Evolutionary conservation across 2,329 filamentous ascomycete genomes (phyloP), one percentile per base, ranked within the genome.

Genomic region (Sporothrix humicola): DNA sequence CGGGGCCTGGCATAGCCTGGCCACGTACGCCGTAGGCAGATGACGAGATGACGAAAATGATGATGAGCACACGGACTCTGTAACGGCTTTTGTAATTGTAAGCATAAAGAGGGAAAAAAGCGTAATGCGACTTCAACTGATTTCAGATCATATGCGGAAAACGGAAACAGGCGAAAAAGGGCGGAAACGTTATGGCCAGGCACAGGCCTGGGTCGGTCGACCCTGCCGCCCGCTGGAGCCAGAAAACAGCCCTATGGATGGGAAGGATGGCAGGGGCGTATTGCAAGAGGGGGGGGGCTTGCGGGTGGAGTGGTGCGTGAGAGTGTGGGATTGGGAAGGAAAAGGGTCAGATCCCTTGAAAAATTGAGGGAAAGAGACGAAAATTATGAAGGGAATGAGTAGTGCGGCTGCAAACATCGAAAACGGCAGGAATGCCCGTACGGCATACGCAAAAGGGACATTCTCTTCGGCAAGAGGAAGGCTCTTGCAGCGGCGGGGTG

Each of bases 191-290:
- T 26, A 10, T 44, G 59, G 4, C 31, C 31, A 37, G 7, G 31
- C 31, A 37, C 31, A 37, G 31, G 31, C 31, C 31, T 37, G 31
- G 31, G 31, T 23, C 37, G n/a, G 59, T 23, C 59, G 42, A 65
- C 59, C 37, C 31, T 44, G 31, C 59, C 37, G 59, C 37, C 46
- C 44, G 65, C 15, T 37, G 23, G 7, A n/a, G 65, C 46, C 10
- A 10, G n/a, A 12, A 48, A 50, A 66, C 65, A 69, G 65, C 65
- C 65, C 65, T 69, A 69, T 69, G 65, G 23, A 69, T 50, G 59
- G 63, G 46, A 68, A 48, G 46, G 44, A 65, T 65, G 61, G 63
- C 20, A 42, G 15, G 31, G 59, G 59, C 31, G 58, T 63, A 44
- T 42, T 63, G 58, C 17, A 37, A 44, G 58, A 63, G 58, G 58